These are phyloP conservation scores for Vigna trinervia DNA, from an alignment of 306 rosid species.

Conservation along the genomic window DNA sequence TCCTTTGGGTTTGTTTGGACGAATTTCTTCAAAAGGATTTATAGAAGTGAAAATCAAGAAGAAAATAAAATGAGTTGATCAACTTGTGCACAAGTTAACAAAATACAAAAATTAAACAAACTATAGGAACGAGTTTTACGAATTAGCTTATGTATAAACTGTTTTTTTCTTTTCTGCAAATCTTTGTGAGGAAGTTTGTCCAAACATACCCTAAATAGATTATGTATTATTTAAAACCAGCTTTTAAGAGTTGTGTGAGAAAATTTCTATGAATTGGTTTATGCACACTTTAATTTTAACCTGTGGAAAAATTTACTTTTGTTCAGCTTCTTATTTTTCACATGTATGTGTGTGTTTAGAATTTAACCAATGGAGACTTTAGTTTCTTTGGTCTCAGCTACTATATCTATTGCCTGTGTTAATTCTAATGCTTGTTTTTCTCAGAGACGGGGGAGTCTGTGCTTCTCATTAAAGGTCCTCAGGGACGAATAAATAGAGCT, in stretches of 20 bases:
- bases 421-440: background rate
- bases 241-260: background rate
- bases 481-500: conserved; percentile 93
- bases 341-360: background rate
- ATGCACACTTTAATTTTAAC: too few relatives aligned
- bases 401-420: background rate
- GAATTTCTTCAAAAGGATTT: too few relatives aligned
- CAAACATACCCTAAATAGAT: background rate
- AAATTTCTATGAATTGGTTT: background rate
- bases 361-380: background rate
- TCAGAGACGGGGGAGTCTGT: conserved; percentile 83
- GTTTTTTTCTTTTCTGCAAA: too few relatives aligned
- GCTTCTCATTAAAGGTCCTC: conserved; percentile 78
- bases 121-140: too few relatives aligned
- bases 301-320: background rate
- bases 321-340: background rate
- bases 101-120: too few relatives aligned
- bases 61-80: too few relatives aligned
- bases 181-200: background rate
- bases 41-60: too few relatives aligned
- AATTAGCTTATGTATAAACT: too few relatives aligned
- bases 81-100: too few relatives aligned
- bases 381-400: too few relatives aligned
- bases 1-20: background rate
- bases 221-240: background rate